Base-by-base conservation (phyloP, 2,329 filamentous ascomycete species). In the Hymenoscyphus albidus region DNA sequence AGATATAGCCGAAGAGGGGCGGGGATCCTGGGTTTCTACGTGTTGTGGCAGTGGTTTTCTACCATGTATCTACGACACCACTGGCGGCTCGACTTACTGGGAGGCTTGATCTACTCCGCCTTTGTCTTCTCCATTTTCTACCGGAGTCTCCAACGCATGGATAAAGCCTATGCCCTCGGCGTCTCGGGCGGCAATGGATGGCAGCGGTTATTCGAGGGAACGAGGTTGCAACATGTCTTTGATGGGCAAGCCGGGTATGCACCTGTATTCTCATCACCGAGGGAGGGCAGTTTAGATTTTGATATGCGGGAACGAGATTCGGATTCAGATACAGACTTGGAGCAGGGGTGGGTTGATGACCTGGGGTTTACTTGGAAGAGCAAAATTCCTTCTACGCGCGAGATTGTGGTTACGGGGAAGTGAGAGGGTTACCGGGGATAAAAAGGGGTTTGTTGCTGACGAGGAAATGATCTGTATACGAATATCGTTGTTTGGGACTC, bases 41-140 rank as follows among this genome's bases (percentile, higher is more conserved):
- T 90, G 40, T 83, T 89, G 72, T 97, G 93, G 93, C 87, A 97
- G 71, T 97, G 92, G 90, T 97, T 93, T 91, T 90, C 93, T 2
- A 97, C 93, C 71, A 96, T 97, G 92, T 97, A 97, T 76, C 85
- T 97, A 62, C 94, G 91, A 74, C 93, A 97, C 78, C 93, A 97
- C 80, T 97, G 97, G 76, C 93, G 93, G 38, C 89, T 97, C 54
- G 93, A 97, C 76, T 83, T 97, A 55, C 90, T 97, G 14, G 92
- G 87, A 38, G 93, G 93, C 67, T 91, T 90, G 74, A 81, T 96
- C 62, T 83, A 92, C 66, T 89, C 92, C 35, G 88, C 88, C 9
- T 80, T 89, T 58, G 88, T 89, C 64, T 97, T 91, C 81, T 96
- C 70, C n/a, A 64, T 72, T 5, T 74, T 74, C 58, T 72, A 72